Conservation (phyloP, 352 stramenopile genomes). For the Pythium apleroticum region DNA sequence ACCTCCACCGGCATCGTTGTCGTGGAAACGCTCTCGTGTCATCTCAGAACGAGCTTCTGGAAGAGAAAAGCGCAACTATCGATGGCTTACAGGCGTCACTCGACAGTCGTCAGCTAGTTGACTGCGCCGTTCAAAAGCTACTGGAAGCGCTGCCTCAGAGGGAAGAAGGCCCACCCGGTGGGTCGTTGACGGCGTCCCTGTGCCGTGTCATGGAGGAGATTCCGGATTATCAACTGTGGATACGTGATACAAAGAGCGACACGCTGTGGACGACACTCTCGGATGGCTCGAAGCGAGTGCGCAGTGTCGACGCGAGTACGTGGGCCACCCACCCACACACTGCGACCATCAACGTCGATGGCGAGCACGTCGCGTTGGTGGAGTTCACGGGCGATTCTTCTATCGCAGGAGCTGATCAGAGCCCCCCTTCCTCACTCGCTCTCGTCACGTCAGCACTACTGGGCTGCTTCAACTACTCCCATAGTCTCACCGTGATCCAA, state of each 20-base stretch:
- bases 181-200: background rate
- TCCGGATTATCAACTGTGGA: conserved; percentile 4
- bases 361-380: background rate
- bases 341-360: background rate
- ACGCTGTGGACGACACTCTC: background rate
- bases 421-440: background rate
- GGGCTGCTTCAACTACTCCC: background rate
- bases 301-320: background rate
- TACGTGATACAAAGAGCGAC: background rate
- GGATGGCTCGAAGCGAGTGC: background rate
- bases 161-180: background rate
- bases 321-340: background rate
- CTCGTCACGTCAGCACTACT: conserved; percentile 3
- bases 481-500: background rate
- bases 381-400: background rate
- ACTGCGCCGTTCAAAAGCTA: background rate
- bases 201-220: background rate
- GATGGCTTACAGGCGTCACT: background rate
- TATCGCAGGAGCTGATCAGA: background rate
- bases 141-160: background rate
- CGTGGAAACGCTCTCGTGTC: background rate
- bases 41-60: background rate
- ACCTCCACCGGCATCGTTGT: background rate
- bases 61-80: background rate
- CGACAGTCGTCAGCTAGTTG: background rate